Percentiles rank a stretch among this genome's conserved stretches.
Evolutionary conservation across 352 stramenopile species (phyloP).

Genomic region (Phytophthora tentaculata): DNA sequence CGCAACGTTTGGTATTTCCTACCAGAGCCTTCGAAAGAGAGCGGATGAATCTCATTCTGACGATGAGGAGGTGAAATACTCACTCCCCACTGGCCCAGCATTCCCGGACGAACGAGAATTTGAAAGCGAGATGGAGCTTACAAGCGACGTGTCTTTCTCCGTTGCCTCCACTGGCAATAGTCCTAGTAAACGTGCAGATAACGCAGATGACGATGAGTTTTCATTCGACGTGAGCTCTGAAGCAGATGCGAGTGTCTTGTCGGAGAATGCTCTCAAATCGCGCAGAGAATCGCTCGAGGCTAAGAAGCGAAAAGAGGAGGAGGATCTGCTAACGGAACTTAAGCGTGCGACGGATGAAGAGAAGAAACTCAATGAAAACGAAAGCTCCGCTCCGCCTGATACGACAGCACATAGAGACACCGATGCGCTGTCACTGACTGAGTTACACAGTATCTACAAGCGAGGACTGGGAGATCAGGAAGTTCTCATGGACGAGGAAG

Average conservation of each 20-base stretch:
- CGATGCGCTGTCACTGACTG: slow-evolving; percentile 56
- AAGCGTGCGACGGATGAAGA: slow-evolving; percentile 51
- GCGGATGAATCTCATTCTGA: neutral
- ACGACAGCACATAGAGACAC: neutral
- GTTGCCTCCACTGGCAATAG: slow-evolving; percentile 21
- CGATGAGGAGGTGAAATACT: slow-evolving; percentile 30
- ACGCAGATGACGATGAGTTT: slow-evolving; percentile 54
- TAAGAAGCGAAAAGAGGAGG: slow-evolving; percentile 43
- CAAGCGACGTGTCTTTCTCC: slow-evolving; percentile 47
- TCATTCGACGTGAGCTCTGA: slow-evolving; percentile 21
- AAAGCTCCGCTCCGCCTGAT: neutral
- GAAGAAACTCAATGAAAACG: slow-evolving; percentile 35
- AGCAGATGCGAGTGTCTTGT: slow-evolving; percentile 11
- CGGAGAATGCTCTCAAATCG: slow-evolving; percentile 28
- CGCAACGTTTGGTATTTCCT: slow-evolving; percentile 63
- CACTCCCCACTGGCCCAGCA: slow-evolving; percentile 37
- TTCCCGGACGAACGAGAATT: slow-evolving; percentile 65
- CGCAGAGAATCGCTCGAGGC: slow-evolving; percentile 30
- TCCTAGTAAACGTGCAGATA: neutral
- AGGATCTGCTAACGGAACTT: slow-evolving; percentile 46
- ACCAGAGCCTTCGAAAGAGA: slow-evolving; percentile 54
- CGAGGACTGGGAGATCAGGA: slow-evolving; percentile 77
- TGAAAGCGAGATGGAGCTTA: slow-evolving; percentile 42
- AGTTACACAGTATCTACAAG: slow-evolving; percentile 86
- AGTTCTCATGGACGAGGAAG: slow-evolving; percentile 53